Percentiles rank a stretch among this genome's conserved stretches.
phyloP scores from a whole-genome alignment of 2,329 filamentous ascomycete species.

The Zasmidium citrigriseum region DNA sequence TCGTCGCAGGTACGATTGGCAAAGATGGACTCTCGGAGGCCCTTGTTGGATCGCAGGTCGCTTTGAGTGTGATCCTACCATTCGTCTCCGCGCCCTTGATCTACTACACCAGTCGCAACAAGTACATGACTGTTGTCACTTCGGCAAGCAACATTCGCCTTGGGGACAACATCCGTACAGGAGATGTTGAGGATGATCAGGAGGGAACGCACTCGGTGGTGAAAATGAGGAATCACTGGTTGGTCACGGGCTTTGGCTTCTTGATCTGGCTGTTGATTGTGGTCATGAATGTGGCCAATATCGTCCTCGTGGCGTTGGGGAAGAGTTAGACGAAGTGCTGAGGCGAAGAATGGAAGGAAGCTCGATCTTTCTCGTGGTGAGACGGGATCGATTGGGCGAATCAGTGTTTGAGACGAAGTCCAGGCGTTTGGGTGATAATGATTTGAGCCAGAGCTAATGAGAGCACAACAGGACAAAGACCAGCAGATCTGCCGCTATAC shows the following conservation, averaged over 20 bases:
- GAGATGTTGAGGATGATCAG: neutral
- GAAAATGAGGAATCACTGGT: slow-evolving; percentile 73
- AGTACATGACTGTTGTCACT: slow-evolving; percentile 73
- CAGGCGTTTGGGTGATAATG: no score
- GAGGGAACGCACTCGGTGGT: slow-evolving; percentile 15
- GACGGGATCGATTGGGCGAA: neutral
- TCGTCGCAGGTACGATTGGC: slow-evolving; percentile 79
- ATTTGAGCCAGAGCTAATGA: no score
- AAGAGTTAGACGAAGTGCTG: slow-evolving; percentile 16
- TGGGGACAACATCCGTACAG: no score
- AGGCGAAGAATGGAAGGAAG: slow-evolving; percentile 1
- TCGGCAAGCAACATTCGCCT: slow-evolving; percentile 5
- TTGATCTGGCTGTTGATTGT: slow-evolving; percentile 73
- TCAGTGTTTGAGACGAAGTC: neutral
- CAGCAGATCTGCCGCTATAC: no score
- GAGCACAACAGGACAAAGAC: no score
- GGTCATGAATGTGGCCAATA: slow-evolving; percentile 75
- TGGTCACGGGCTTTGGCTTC: slow-evolving; percentile 59
- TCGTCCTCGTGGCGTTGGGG: slow-evolving; percentile 66
- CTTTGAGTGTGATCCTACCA: slow-evolving; percentile 74
- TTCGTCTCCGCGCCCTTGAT: slow-evolving; percentile 82
- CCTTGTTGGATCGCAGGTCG: slow-evolving; percentile 76
- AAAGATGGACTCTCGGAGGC: slow-evolving; percentile 69
- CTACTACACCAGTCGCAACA: slow-evolving; percentile 77
- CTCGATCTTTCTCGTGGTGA: neutral